Percentiles rank a stretch among this genome's conserved stretches.
These are phyloP conservation scores for Colletotrichum costaricense DNA, from an alignment of 2,329 filamentous ascomycete species.

Conservation along the genomic window DNA sequence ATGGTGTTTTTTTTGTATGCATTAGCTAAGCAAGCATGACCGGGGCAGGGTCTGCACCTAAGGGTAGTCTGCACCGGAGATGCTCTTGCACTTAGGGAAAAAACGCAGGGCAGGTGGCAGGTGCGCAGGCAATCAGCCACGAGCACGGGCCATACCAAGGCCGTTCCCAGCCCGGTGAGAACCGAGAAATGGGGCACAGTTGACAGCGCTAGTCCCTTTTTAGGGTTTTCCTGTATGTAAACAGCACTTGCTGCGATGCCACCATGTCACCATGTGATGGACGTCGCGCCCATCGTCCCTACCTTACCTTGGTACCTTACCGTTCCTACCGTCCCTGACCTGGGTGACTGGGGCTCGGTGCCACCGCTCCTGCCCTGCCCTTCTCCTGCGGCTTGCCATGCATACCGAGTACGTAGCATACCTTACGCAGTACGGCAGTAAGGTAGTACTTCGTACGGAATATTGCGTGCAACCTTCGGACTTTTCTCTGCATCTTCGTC, in stretches of 20 bases:
- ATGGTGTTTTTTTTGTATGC: neutral
- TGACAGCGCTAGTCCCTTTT: conserved; percentile 5
- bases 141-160: conserved; percentile 8
- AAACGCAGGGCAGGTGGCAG: neutral
- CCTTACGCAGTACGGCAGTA: too few relatives aligned
- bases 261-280: neutral
- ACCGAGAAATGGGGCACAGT: conserved; percentile 7
- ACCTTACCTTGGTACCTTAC: neutral
- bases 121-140: neutral
- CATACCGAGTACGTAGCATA: too few relatives aligned
- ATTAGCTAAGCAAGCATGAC: neutral
- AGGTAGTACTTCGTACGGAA: too few relatives aligned
- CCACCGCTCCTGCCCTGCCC: too few relatives aligned
- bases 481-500: conserved; percentile 1
- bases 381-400: too few relatives aligned
- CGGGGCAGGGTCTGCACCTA: neutral
- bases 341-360: too few relatives aligned
- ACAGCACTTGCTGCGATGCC: neutral
- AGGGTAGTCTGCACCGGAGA: neutral
- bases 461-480: neutral
- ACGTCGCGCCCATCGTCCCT: conserved; percentile 10
- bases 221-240: neutral
- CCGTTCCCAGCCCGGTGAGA: conserved; percentile 16
- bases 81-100: neutral
- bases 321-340: neutral